Conservation (phyloP, 116 monocot species). For the Zostera marina region DNA sequence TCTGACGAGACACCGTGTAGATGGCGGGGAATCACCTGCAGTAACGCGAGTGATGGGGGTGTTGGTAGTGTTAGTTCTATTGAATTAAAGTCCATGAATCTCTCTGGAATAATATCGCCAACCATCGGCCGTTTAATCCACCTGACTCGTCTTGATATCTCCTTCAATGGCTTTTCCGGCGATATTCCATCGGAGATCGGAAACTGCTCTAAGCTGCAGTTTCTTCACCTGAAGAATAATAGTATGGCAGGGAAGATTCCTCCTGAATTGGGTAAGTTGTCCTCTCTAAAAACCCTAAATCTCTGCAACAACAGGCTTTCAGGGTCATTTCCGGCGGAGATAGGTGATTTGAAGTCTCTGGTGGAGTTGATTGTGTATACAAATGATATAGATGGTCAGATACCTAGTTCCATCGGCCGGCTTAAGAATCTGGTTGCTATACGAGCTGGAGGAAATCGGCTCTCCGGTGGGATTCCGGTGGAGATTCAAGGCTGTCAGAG, state of each 20-base stretch:
- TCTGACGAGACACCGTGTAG: constrained; percentile 43
- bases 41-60: constrained; percentile 8
- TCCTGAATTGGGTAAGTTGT: constrained; percentile 18
- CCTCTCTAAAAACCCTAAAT: constrained; percentile 29
- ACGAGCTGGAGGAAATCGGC: constrained; percentile 50
- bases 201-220: constrained; percentile 22
- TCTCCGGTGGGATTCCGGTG: constrained; percentile 51
- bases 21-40: constrained; percentile 72
- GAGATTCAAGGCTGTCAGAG: constrained; percentile 44
- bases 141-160: constrained; percentile 44
- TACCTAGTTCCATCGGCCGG: constrained; percentile 44
- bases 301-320: constrained; percentile 57
- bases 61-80: constrained; percentile 34
- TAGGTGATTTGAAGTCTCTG: constrained; percentile 36
- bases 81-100: constrained; percentile 47
- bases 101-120: constrained; percentile 47
- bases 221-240: constrained; percentile 69
- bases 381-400: constrained; percentile 52
- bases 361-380: constrained; percentile 70
- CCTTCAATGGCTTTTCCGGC: constrained; percentile 49
- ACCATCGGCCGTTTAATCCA: constrained; percentile 42
- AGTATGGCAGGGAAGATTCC: constrained; percentile 46
- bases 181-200: constrained; percentile 27
- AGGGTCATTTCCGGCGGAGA: constrained; percentile 35
- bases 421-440: constrained; percentile 36